Conservation (phyloP, 805 yeast species). For the Suhomyces tanzawaensis region DNA sequence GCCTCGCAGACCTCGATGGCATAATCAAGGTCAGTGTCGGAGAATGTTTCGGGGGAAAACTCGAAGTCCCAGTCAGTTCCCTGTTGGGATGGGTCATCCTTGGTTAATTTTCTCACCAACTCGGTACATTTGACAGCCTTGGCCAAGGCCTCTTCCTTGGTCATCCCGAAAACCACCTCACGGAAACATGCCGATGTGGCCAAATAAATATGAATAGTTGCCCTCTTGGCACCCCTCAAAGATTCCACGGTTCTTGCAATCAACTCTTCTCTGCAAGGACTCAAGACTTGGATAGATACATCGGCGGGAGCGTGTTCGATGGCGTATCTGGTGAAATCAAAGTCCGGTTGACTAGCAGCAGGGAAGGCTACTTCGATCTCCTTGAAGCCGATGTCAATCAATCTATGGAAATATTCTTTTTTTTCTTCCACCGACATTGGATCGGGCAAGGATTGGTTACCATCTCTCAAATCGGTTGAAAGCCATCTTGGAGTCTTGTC, state of each 20-base stretch:
- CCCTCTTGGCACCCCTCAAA: slow-evolving; percentile 69
- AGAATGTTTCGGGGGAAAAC: slow-evolving; percentile 78
- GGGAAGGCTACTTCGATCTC: slow-evolving; percentile 86
- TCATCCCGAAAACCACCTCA: slow-evolving; percentile 64
- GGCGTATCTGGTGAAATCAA: slow-evolving; percentile 75
- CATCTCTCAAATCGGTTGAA: slow-evolving; percentile 80
- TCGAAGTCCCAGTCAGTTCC: slow-evolving; percentile 72
- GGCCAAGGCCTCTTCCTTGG: slow-evolving; percentile 55
- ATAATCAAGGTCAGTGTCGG: slow-evolving; percentile 65
- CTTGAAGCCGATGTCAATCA: slow-evolving; percentile 72
- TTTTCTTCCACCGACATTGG: slow-evolving; percentile 84
- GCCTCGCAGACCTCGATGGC: slow-evolving; percentile 69
- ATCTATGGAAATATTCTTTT: slow-evolving; percentile 63
- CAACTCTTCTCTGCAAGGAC: slow-evolving; percentile 74
- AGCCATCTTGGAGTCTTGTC: slow-evolving; percentile 76
- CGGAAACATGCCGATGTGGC: slow-evolving; percentile 77
- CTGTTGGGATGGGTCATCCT: slow-evolving; percentile 54
- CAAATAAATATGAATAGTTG: slow-evolving; percentile 72
- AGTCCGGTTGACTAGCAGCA: slow-evolving; percentile 75
- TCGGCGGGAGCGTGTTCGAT: slow-evolving; percentile 73
- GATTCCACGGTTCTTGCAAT: slow-evolving; percentile 71
- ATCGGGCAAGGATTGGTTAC: slow-evolving; percentile 81
- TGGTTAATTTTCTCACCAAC: slow-evolving; percentile 63
- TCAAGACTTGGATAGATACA: slow-evolving; percentile 71
- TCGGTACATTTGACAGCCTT: slow-evolving; percentile 63